phyloP scores from a whole-genome alignment of 441 rosid species.

The Isatis lusitanica region DNA sequence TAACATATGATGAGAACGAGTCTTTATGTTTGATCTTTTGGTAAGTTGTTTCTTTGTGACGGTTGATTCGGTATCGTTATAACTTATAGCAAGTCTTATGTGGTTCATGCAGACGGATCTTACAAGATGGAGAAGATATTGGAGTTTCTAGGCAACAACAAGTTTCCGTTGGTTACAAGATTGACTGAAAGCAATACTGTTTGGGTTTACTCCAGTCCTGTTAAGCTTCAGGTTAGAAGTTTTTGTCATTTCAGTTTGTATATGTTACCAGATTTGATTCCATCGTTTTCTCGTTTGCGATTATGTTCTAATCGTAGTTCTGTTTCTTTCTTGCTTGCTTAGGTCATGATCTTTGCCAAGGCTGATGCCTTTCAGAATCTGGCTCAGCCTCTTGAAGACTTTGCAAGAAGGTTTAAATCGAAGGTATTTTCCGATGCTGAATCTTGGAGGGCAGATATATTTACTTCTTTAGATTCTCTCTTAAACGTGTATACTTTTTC shows the following conservation, averaged over 20 bases:
- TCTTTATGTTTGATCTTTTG: conserved; percentile 5
- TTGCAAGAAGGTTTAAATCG: conserved; percentile 73
- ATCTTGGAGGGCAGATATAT: conserved; percentile 11
- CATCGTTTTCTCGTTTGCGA: not conserved
- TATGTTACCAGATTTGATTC: not conserved
- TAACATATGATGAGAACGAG: not conserved
- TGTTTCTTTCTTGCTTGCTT: conserved; percentile 23
- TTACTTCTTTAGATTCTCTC: not conserved
- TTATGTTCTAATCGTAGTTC: not conserved
- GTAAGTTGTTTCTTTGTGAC: not conserved
- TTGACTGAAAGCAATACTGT: conserved; percentile 65
- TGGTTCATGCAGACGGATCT: conserved; percentile 56
- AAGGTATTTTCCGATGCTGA: conserved; percentile 44
- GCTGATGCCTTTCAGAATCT: conserved; percentile 57
- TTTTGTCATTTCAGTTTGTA: conserved; percentile 11
- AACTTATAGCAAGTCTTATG: conserved; percentile 12
- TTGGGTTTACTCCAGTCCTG: conserved; percentile 71
- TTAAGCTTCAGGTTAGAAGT: conserved; percentile 67
- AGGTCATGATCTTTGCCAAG: conserved; percentile 64
- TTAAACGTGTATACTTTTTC: not conserved
- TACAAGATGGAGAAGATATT: conserved; percentile 53
- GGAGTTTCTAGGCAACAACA: conserved; percentile 66
- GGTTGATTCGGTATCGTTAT: not conserved
- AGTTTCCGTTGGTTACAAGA: conserved; percentile 77
- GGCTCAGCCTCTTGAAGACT: conserved; percentile 54